Conservation (phyloP, 176 grass and related monocot genomes). For the Dactylis glomerata region DNA sequence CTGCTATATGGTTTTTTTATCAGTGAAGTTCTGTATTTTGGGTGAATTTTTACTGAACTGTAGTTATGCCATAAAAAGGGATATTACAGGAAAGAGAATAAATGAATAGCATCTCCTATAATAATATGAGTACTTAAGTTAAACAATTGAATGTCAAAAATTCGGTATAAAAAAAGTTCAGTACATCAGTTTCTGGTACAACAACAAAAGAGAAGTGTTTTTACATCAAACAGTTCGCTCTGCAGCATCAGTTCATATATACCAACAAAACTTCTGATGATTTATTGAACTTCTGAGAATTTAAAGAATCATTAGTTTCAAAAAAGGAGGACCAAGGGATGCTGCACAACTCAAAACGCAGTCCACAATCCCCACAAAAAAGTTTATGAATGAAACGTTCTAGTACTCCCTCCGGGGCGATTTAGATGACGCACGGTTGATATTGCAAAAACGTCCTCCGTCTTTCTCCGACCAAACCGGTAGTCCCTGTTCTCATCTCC, state of each 20-base stretch:
- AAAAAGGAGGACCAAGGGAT: neutral
- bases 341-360: neutral
- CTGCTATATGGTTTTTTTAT: neutral
- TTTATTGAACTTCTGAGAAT: constrained; percentile 22
- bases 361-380: constrained; percentile 15
- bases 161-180: neutral
- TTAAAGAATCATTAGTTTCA: constrained; percentile 23
- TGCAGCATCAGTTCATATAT: neutral
- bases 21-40: neutral
- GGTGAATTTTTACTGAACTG: neutral
- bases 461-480: too few relatives aligned
- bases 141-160: neutral
- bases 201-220: neutral
- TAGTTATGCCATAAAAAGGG: neutral
- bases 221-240: neutral
- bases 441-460: too few relatives aligned
- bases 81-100: neutral
- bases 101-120: neutral
- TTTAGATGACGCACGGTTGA: too few relatives aligned
- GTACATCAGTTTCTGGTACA: neutral
- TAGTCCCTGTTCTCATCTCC: too few relatives aligned
- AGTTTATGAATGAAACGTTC: constrained; percentile 17
- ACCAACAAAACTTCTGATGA: constrained; percentile 29
- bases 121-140: neutral
- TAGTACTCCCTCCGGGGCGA: too few relatives aligned